These are phyloP conservation scores for Lenwebbia sp. DNA, from an alignment of 345 rosid species.

Conservation along the genomic window DNA sequence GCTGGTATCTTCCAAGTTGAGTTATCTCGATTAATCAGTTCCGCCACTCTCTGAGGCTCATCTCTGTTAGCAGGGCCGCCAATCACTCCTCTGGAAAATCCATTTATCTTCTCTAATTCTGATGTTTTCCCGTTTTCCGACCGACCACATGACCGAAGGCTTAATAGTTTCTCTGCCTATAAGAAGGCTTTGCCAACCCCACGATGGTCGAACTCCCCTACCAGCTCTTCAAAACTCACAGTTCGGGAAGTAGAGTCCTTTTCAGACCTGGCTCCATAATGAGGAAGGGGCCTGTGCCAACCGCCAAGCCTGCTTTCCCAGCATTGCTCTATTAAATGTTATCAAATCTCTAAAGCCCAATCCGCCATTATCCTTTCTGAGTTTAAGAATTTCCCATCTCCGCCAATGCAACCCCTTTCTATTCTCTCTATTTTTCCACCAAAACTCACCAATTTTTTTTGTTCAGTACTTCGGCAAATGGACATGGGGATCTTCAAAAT, in stretches of 20 bases:
- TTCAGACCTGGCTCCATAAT: neutral
- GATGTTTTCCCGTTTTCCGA: neutral
- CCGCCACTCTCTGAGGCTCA: neutral
- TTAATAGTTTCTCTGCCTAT: too few species aligned
- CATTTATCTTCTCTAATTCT: neutral
- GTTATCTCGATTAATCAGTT: neutral
- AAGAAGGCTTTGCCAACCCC: neutral
- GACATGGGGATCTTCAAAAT: too few species aligned
- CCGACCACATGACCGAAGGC: neutral
- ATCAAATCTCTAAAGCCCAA: neutral
- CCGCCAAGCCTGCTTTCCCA: neutral
- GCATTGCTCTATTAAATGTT: neutral
- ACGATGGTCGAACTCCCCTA: neutral
- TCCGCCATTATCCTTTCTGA: neutral
- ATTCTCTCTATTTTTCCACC: neutral
- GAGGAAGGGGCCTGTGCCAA: neutral
- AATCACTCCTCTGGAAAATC: neutral
- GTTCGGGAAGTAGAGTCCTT: neutral
- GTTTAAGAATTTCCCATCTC: neutral
- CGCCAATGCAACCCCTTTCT: neutral
- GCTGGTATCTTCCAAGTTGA: neutral
- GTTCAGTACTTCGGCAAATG: neutral
- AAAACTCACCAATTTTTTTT: accelerated
- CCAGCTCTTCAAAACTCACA: neutral
- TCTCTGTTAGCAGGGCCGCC: neutral